These are phyloP conservation scores for Backusella morwellensis DNA, from an alignment of 192 early-diverging fungal genomes.

Conservation along the genomic window DNA sequence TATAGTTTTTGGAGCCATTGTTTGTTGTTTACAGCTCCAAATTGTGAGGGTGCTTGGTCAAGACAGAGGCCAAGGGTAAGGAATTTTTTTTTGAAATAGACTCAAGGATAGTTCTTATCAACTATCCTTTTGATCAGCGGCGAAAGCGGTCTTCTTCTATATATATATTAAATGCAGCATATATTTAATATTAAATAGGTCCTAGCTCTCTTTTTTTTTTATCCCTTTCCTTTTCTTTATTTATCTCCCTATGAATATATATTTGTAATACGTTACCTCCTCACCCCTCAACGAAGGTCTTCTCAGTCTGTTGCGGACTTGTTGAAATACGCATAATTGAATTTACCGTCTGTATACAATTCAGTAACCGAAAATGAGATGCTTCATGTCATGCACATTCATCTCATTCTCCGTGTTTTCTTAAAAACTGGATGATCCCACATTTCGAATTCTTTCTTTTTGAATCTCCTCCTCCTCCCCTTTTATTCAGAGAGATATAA, in stretches of 20 bases:
- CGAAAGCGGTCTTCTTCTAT: slow-evolving; percentile 74
- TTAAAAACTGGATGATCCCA: neutral
- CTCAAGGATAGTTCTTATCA: slow-evolving; percentile 77
- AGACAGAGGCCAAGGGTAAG: no score
- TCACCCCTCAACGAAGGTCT: slow-evolving; percentile 78
- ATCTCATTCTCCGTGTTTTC: neutral
- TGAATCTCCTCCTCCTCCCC: neutral
- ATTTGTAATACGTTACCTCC: slow-evolving; percentile 37
- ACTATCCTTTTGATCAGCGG: slow-evolving; percentile 85
- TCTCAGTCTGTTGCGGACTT: slow-evolving; percentile 54
- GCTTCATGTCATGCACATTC: neutral
- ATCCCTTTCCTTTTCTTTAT: neutral
- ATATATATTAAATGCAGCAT: neutral
- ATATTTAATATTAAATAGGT: neutral
- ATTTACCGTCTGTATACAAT: slow-evolving; percentile 51
- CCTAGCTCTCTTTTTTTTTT: neutral
- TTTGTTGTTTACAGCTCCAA: neutral
- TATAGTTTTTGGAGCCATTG: neutral
- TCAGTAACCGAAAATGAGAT: neutral
- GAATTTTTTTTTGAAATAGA: slow-evolving; percentile 45
- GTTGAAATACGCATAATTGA: slow-evolving; percentile 92
- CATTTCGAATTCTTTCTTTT: neutral
- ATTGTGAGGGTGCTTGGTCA: slow-evolving; percentile 55
- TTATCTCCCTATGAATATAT: neutral
- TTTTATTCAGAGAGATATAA: neutral